These are phyloP conservation scores for Hypsizygus marmoreus DNA, from an alignment of 768 basidiomycete species.

Conservation along the genomic window DNA sequence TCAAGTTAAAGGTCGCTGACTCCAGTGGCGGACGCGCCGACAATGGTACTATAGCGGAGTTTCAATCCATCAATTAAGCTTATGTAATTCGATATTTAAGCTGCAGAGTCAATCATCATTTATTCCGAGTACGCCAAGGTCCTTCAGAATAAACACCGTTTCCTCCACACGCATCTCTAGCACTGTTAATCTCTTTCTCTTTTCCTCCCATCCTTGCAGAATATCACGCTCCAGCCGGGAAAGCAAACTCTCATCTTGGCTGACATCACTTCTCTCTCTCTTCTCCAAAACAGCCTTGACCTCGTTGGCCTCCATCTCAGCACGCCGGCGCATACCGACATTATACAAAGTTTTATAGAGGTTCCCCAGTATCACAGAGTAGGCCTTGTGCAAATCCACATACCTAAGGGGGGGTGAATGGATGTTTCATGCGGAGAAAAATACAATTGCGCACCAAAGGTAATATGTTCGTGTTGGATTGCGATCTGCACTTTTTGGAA, in stretches of 20 bases:
- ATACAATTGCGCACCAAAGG: constrained; percentile 64
- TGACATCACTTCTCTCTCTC: constrained; percentile 81
- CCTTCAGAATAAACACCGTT: constrained; percentile 85
- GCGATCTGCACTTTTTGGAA: constrained; percentile 88
- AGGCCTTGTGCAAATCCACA: constrained; percentile 84
- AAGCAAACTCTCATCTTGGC: constrained; percentile 68
- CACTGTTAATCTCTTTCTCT: constrained; percentile 71
- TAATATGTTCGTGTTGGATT: constrained; percentile 89
- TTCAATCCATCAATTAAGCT: constrained; percentile 18
- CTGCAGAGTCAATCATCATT: constrained; percentile 44
- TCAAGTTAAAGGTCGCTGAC: too few relatives aligned
- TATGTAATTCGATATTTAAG: too few relatives aligned
- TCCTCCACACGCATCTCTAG: constrained; percentile 88
- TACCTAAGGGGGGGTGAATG: constrained; percentile 55
- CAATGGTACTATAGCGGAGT: constrained; percentile 27
- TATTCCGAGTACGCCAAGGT: constrained; percentile 58
- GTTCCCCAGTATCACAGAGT: constrained; percentile 71
- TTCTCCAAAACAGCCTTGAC: constrained; percentile 79
- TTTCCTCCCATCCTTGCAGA: constrained; percentile 72
- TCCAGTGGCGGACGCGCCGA: constrained; percentile 23
- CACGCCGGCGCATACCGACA: constrained; percentile 68
- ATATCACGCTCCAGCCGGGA: constrained; percentile 76
- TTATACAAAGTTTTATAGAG: constrained; percentile 93
- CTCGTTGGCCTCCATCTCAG: constrained; percentile 68
- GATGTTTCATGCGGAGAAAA: background rate